phyloP scores from a whole-genome alignment of 208 protist genomes.

The Trypanosoma boissoni region DNA sequence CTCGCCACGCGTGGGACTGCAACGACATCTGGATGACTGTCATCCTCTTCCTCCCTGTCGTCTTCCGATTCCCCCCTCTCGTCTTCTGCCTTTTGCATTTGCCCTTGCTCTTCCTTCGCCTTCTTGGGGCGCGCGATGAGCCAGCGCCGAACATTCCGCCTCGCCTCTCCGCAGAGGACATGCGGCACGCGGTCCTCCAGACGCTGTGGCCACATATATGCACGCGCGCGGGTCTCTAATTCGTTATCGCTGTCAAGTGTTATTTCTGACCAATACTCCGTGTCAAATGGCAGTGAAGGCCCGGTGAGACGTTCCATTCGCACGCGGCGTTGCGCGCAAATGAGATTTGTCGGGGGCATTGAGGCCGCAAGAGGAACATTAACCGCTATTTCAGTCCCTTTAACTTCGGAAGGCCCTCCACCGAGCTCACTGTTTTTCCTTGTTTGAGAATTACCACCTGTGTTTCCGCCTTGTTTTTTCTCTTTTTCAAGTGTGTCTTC shows the following conservation, averaged over 20 bases:
- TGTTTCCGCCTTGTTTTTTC: no score
- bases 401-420: no score
- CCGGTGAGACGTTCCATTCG: no score
- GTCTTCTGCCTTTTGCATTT: no score
- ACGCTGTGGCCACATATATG: slow-evolving; percentile 28
- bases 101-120: neutral
- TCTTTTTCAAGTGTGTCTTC: no score
- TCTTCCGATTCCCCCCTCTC: neutral
- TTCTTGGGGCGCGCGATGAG: neutral
- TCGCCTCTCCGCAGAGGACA: slow-evolving; percentile 25
- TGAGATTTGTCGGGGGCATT: no score
- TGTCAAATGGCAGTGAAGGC: no score
- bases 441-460: no score
- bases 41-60: neutral
- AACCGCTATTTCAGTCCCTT: no score
- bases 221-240: slow-evolving; percentile 22
- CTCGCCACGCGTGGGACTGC: slow-evolving; percentile 14
- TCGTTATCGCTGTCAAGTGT: neutral
- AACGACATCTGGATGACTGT: neutral
- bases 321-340: no score
- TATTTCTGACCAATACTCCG: neutral
- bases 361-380: no score
- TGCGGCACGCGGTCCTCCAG: slow-evolving; percentile 39
- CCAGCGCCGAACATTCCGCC: neutral
- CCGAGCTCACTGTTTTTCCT: no score